Evolutionary conservation across 441 rosid species (phyloP).

Genomic region (Populus tomentosa): DNA sequence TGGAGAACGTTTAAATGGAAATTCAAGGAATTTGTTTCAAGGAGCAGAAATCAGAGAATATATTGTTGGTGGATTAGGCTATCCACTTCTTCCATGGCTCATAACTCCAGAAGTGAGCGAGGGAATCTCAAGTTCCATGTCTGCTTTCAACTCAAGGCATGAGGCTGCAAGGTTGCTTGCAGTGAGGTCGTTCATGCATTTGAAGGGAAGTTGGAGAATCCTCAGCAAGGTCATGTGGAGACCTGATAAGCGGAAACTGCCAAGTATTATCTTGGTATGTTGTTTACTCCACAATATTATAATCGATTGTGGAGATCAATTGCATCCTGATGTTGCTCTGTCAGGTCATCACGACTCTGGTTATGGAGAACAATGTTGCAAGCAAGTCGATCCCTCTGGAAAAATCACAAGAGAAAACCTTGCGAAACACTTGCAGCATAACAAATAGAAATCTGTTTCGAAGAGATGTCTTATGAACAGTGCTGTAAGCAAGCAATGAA

Average conservation of each 20-base stretch:
- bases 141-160: slow-evolving; percentile 45
- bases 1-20: slow-evolving; percentile 51
- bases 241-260: slow-evolving; percentile 60
- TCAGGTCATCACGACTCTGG: slow-evolving; percentile 39
- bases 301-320: slow-evolving; percentile 51
- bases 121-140: slow-evolving; percentile 36
- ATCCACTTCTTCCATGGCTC: slow-evolving; percentile 59
- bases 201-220: slow-evolving; percentile 64
- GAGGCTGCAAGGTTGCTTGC: slow-evolving; percentile 44
- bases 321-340: slow-evolving; percentile 23
- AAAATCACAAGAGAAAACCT: slow-evolving; percentile 49
- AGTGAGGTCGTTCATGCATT: slow-evolving; percentile 43
- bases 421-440: slow-evolving; percentile 41
- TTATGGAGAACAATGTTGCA: slow-evolving; percentile 40
- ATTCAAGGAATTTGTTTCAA: slow-evolving; percentile 28
- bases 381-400: slow-evolving; percentile 35
- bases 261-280: slow-evolving; percentile 64
- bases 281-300: slow-evolving; percentile 69
- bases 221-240: slow-evolving; percentile 70
- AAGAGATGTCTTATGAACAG: not conserved
- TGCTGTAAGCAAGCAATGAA: not conserved
- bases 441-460: slow-evolving; percentile 15
- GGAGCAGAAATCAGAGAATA: slow-evolving; percentile 54
- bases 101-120: slow-evolving; percentile 44
- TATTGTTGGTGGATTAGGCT: slow-evolving; percentile 56